These are phyloP conservation scores for Amanita polypyramis DNA, from an alignment of 768 basidiomycete species.

Conservation along the genomic window DNA sequence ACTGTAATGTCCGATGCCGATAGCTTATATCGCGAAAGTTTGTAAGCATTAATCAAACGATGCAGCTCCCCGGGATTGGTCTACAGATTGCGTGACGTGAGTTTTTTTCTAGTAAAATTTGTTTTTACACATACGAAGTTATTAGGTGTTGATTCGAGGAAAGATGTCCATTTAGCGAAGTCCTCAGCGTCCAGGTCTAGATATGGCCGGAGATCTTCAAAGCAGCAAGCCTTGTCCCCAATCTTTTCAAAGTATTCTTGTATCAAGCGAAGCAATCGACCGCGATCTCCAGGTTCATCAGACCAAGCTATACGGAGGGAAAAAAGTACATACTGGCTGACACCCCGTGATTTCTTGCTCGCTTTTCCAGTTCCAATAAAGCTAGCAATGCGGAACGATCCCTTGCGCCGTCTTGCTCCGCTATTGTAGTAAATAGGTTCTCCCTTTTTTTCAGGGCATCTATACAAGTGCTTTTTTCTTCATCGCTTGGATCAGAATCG, in stretches of 20 bases:
- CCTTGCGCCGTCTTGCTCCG: conserved; percentile 51
- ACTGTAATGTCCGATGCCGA: conserved; percentile 35
- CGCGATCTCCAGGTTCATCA: conserved; percentile 26
- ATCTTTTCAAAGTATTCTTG: conserved; percentile 61
- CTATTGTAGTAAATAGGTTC: conserved; percentile 45
- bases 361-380: conserved; percentile 65
- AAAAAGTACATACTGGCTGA: conserved; percentile 28
- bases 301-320: not conserved
- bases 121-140: conserved; percentile 32
- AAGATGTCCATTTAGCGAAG: conserved; percentile 39
- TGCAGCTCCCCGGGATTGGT: conserved; percentile 44
- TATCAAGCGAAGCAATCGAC: conserved; percentile 36
- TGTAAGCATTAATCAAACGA: conserved; percentile 63
- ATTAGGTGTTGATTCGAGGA: conserved; percentile 36
- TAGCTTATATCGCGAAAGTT: conserved; percentile 59
- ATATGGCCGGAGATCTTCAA: conserved; percentile 75
- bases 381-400: conserved; percentile 72
- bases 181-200: conserved; percentile 38
- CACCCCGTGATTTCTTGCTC: conserved; percentile 36
- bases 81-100: conserved; percentile 19
- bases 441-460: conserved; percentile 32
- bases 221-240: conserved; percentile 78
- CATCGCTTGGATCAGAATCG: conserved; percentile 18
- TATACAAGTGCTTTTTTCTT: conserved; percentile 24
- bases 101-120: not conserved